Conservation (phyloP, 768 basidiomycete species). For the Saitozyma sp. region DNA sequence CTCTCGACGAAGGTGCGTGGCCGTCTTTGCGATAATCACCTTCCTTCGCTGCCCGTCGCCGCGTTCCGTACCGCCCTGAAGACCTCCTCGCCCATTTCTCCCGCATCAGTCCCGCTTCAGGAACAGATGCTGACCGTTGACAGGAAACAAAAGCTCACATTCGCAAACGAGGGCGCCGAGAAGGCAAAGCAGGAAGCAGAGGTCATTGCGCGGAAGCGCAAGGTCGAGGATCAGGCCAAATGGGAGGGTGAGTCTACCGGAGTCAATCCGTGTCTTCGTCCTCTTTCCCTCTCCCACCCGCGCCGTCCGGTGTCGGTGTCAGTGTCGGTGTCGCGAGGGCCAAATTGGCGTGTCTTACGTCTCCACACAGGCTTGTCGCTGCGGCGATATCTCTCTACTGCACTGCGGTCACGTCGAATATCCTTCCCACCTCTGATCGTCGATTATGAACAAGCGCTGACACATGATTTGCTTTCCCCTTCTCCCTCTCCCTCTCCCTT, state of each 20-base stretch:
- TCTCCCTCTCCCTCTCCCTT: background rate
- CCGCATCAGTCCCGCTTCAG: constrained; percentile 1
- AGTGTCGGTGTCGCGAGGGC: background rate
- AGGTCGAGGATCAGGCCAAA: constrained; percentile 44
- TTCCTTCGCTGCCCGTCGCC: too few relatives aligned
- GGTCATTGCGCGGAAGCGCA: constrained; percentile 42
- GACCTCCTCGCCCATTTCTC: too few relatives aligned
- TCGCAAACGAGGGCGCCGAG: constrained; percentile 52
- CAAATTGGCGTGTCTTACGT: constrained; percentile 16
- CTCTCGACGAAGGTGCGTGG: constrained; percentile 33
- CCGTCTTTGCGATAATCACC: too few relatives aligned
- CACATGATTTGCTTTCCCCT: constrained; percentile 11
- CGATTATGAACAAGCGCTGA: constrained; percentile 6
- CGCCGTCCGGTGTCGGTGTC: background rate
- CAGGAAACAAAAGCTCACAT: constrained; percentile 46
- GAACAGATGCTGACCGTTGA: constrained; percentile 6
- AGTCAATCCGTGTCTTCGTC: constrained; percentile 12
- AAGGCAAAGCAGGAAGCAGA: constrained; percentile 47
- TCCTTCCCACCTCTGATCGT: background rate
- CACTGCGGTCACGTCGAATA: background rate
- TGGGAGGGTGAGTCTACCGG: constrained; percentile 48
- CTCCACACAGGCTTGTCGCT: constrained; percentile 1
- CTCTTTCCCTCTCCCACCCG: background rate
- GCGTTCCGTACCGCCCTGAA: too few relatives aligned
- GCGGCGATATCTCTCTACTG: background rate